These are phyloP conservation scores for Zoysia matrella DNA, from an alignment of 202 grass and related monocot species.

Conservation along the genomic window DNA sequence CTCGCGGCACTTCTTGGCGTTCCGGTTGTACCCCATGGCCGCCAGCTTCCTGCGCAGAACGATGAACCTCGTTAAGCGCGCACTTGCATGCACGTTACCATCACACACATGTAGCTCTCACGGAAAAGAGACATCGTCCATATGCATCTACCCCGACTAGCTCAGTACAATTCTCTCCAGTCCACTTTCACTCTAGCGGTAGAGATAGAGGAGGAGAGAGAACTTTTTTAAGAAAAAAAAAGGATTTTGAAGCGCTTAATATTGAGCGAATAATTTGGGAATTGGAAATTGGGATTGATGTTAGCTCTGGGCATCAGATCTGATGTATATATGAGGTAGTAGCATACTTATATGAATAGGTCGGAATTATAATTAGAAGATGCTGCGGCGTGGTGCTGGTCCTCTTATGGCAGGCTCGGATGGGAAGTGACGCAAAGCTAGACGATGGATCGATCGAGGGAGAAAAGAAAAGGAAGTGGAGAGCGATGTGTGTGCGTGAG, in stretches of 20 bases:
- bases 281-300: constrained; percentile 28
- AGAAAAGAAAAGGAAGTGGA: constrained; percentile 22
- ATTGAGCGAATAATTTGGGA: neutral
- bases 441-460: neutral
- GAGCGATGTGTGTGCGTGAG: constrained; percentile 65
- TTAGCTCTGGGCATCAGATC: constrained; percentile 12
- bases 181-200: neutral
- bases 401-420: too few species aligned
- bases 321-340: neutral
- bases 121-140: neutral
- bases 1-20: constrained; percentile 97
- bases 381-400: too few species aligned
- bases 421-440: constrained; percentile 19
- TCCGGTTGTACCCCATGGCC: constrained; percentile 78
- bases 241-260: too few species aligned
- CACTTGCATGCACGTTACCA: constrained; percentile 28
- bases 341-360: too few species aligned
- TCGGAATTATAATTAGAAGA: too few species aligned
- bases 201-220: neutral
- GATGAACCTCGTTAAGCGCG: constrained; percentile 13
- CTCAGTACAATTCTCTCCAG: neutral
- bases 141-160: neutral
- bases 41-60: constrained; percentile 65
- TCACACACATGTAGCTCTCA: constrained; percentile 43
- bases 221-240: neutral